Evolutionary conservation across 805 yeast species (phyloP), one percentile per base, ranked within the genome.

Genomic region (Pichia insulana): DNA sequence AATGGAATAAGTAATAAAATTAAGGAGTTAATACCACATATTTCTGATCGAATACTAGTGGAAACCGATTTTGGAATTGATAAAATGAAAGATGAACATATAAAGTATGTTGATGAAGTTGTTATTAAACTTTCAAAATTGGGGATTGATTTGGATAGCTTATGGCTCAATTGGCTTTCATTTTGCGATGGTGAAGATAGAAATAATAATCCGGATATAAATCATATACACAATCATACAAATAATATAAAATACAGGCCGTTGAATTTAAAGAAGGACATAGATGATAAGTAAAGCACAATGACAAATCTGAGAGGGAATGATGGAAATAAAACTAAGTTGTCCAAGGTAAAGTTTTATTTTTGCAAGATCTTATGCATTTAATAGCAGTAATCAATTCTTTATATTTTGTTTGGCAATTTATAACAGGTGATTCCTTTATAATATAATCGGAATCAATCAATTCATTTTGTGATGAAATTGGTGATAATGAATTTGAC

Each of bases 41-140:
- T 45, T 2, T 49, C 38, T 3, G 55, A 57, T 13, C 50, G 61
- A 9, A 43, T 74, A 3, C 56, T 79, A 30, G 59, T 73, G 2
- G 86, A 79, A 51, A 74, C 82, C 2, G 86, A 79, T 51, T 63
- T 63, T 36, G 57, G 61, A 4, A 40, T 63, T 10, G 65, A 63
- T 41, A 22, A 37, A 3, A 39, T 59, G 47, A 46, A 47, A 25
- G 30, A 28, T 3, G 37, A 27, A 15, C 42, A 48, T 34, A 36
- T 15, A 4, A 8, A 9, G 8, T 10, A 35, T 11, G 30, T 33
- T 17, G 35, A 37, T 11, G 30, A 18, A n/a, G 15, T 30, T 8
- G n/a, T 27, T 17, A 10, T 19, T 2, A 35, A 37, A 9, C 7
- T 44, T 2, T 17, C n/a, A 1, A 13, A 5, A 0, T 15, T 40